Conservation (phyloP, 2,329 filamentous ascomycete species). For the Apiospora kogelbergensis region DNA sequence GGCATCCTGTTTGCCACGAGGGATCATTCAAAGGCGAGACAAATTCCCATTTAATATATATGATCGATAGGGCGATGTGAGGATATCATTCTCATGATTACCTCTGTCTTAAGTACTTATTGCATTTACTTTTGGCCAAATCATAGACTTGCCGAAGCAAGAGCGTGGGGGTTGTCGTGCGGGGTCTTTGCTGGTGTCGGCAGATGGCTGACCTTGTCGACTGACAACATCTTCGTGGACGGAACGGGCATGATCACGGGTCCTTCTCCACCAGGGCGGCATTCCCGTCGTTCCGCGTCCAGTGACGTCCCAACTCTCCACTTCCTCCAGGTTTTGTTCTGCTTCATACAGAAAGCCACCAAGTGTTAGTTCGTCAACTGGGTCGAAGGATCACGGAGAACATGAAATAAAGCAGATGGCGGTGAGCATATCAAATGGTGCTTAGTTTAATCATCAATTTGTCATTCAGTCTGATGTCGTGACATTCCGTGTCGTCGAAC, state of each 20-base stretch:
- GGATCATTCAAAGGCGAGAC: not conserved
- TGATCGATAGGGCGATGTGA: not conserved
- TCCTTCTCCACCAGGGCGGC: not conserved
- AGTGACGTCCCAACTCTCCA: not conserved
- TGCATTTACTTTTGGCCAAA: conserved; percentile 14
- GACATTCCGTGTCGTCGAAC: too few relatives aligned
- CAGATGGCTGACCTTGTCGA: conserved; percentile 11
- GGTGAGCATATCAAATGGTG: too few relatives aligned
- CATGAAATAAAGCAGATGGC: too few relatives aligned
- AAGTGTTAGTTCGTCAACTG: too few relatives aligned
- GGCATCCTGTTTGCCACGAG: conserved; percentile 23
- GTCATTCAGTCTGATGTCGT: too few relatives aligned
- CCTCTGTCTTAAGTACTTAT: not conserved
- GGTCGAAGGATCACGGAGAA: too few relatives aligned
- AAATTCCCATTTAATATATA: not conserved
- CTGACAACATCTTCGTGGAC: not conserved
- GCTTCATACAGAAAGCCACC: too few relatives aligned
- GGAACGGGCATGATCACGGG: not conserved
- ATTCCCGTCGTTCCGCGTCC: not conserved
- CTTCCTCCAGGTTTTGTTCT: not conserved
- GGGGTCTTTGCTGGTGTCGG: conserved; percentile 20
- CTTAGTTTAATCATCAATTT: too few relatives aligned
- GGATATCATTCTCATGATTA: not conserved
- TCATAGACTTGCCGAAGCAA: conserved; percentile 22
- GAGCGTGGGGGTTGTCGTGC: conserved; percentile 18